Evolutionary conservation across 306 rosid genomes (phyloP), one percentile per base, ranked within the genome.

Genomic region (Citrullus amarus): DNA sequence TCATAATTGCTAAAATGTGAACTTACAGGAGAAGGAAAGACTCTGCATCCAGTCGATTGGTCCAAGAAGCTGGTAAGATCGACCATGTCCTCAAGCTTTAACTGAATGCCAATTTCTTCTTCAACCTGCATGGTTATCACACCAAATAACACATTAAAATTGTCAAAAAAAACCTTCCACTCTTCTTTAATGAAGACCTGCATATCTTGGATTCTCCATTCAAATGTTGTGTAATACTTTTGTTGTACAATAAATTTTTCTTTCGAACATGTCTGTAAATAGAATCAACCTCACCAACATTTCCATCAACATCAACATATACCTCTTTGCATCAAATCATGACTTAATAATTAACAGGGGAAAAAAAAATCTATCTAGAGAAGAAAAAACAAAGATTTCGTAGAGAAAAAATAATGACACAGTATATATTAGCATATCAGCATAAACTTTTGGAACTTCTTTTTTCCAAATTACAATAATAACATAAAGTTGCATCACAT

Each of bases 21-120:
- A 61, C 85, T 69, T 85, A 92, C 98, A 1, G 90, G 90, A 57
- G 97, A 94, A 76, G 97, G 97, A 67, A 90, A 79, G 85, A 90
- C 84, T 87, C 87, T 84, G 85, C 87, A 62, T 76, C 96, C 97
- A 36, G 98, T 89, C 51, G 92, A 81, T 55, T 90, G 82, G 79
- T 92, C 92, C 63, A 92, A 87, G 81, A 90, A 90, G 78, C 95
- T 89, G 25, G 97, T 92, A 43, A 94, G 96, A 78, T 94, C 95
- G 78, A 90, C 80, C 98, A 92, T 81, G 86, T 89, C 91, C 78
- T 87, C 90, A 62, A 87, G 80, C 28, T 88, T 88, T 77, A 94
- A 87, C 63, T 80, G 82, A 83, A 92, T 89, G 34, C 98, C 98
- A 36, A 82, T 91, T 78, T 94, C 98, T 86, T 92, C 98, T 83